A percentile compares a stretch with the other conserved stretches of the same genome.
Evolutionary conservation across 176 grass and related monocot species (phyloP).

Genomic region (Musa beccarii): DNA sequence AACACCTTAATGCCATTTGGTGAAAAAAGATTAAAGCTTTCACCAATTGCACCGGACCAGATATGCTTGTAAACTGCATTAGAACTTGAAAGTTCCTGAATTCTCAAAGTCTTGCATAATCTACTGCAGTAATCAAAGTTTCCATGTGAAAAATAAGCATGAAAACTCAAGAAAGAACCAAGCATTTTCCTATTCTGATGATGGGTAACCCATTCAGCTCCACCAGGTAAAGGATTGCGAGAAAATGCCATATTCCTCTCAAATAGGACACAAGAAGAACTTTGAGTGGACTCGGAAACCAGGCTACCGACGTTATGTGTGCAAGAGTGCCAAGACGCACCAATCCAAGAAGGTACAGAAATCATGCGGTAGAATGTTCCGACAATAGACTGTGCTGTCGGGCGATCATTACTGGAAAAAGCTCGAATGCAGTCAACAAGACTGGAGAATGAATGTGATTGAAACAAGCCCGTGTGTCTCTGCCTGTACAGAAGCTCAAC

Average conservation of each 20-base stretch:
- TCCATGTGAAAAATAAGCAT: constrained; percentile 11
- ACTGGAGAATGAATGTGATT: not conserved
- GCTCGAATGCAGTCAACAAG: not conserved
- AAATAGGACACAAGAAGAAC: not conserved
- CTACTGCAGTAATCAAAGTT: constrained; percentile 45
- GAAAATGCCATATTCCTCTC: not conserved
- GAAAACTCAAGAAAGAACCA: not conserved
- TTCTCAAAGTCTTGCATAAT: constrained; percentile 38
- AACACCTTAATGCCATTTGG: constrained; percentile 36
- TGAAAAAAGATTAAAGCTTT: constrained; percentile 30
- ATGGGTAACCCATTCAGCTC: not conserved
- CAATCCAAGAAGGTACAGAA: not conserved
- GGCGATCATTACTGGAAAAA: not conserved
- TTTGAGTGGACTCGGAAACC: not conserved
- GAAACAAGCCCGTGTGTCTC: not conserved
- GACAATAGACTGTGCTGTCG: not conserved
- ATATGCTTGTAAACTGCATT: constrained; percentile 27
- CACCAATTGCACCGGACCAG: constrained; percentile 31
- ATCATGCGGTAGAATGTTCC: not conserved
- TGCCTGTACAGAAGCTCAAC: not conserved
- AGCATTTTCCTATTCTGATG: not conserved
- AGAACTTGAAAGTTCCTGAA: constrained; percentile 28
- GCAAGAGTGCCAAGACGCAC: not conserved
- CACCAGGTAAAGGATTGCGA: not conserved
- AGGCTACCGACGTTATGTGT: not conserved